Evolutionary conservation across 2,329 filamentous ascomycete genomes (phyloP), one percentile per base, ranked within the genome.

Genomic region (Daldinia eschscholtzii): DNA sequence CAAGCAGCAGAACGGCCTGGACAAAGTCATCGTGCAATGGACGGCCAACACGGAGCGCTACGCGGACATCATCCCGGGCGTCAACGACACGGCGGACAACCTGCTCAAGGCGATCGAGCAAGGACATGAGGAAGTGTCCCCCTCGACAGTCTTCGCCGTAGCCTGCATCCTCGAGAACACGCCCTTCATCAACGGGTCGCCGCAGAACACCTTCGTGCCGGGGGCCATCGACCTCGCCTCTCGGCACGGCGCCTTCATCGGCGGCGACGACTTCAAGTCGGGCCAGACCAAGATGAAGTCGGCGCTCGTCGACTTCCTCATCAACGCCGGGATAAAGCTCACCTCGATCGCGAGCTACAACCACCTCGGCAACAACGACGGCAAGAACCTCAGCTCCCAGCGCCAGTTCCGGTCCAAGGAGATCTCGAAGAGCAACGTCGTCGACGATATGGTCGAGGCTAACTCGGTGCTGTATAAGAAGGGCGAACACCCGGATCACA

Each of bases 241-340:
- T 85, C 87, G 91, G 82, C 90, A 97, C 82, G 87, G 88, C 64
- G 90, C 94, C 70, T 99, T 97, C 85, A 94, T 99, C 77, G 96
- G 96, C 66, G 96, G 96, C 73, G 96, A 99, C 77, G 96, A 99
- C 84, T 99, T 99, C 91, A 99, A 99, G 86, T 98, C 96, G 70
- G 96, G 96, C 71, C 96, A 99, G 87, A 99, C 96, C 80, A 99
- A 99, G 90, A 99, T 99, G 96, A 99, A 99, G 86, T 98, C 96
- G 68, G 96, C 96, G 20, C 89, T 99, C 33, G 96, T 98, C 52
- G 96, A 99, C 83, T 99, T 99, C 85, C 84, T 99, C 80, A 97
- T 99, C 90, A 98, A 91, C 80, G 96, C 96, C 55, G 96, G 96
- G 80, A 98, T 99, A 88, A 98, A 97, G 86, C 90, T 99, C 79